A percentile compares a stretch with the other conserved stretches of the same genome.
These are phyloP conservation scores for Eremomyces bilateralis DNA, from an alignment of 495 filamentous ascomycete species.

Conservation along the genomic window DNA sequence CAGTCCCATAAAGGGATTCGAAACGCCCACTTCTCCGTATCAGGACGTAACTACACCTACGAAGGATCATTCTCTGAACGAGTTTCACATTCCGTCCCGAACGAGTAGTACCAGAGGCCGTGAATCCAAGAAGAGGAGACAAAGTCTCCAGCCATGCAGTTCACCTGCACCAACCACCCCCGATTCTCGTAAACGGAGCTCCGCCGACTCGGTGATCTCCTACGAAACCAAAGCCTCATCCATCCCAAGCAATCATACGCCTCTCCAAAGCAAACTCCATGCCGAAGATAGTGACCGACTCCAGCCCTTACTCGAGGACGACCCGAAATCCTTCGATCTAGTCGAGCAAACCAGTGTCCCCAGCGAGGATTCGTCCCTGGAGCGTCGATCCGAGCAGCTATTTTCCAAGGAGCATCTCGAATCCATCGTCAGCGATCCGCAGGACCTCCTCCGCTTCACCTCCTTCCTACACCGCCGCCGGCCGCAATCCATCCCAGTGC, in stretches of 20 bases:
- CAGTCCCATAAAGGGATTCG: too few relatives aligned
- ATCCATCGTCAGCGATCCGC: slow-evolving; percentile 36
- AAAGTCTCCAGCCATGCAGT: too few relatives aligned
- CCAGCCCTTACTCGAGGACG: slow-evolving; percentile 27
- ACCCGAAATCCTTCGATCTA: slow-evolving; percentile 31
- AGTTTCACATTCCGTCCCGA: slow-evolving; percentile 15
- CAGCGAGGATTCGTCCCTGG: slow-evolving; percentile 22
- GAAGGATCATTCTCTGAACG: too few relatives aligned
- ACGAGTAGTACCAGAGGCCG: too few relatives aligned
- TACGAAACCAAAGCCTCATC: slow-evolving; percentile 20
- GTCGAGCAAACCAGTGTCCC: slow-evolving; percentile 18
- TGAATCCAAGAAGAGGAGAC: too few relatives aligned
- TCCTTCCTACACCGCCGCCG: slow-evolving; percentile 51
- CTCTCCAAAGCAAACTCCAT: slow-evolving; percentile 19
- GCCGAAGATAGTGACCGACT: slow-evolving; percentile 25
- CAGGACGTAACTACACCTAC: too few relatives aligned
- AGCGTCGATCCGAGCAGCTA: slow-evolving; percentile 37
- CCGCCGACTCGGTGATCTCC: slow-evolving; percentile 17
- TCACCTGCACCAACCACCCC: slow-evolving; percentile 11
- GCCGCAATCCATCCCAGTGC: slow-evolving; percentile 41
- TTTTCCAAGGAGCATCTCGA: slow-evolving; percentile 43
- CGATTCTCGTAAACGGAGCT: slow-evolving; percentile 11
- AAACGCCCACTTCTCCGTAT: too few relatives aligned
- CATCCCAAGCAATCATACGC: slow-evolving; percentile 14
- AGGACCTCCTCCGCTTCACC: slow-evolving; percentile 39